phyloP scores from a whole-genome alignment of 2,329 filamentous ascomycete genomes.

The Clathrospora elynae region DNA sequence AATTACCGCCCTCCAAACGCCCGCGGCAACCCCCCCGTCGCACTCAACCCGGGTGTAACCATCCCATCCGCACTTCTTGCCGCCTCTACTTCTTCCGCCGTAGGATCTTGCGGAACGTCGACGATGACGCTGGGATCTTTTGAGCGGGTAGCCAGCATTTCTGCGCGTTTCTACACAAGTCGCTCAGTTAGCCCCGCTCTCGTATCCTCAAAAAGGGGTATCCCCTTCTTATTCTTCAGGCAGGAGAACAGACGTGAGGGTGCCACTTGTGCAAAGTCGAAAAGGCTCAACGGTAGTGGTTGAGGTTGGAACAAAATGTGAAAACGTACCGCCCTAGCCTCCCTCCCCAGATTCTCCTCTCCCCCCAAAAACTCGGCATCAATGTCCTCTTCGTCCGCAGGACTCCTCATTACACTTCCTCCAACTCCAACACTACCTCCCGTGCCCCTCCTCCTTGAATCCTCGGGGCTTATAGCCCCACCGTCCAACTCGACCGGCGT shows the following conservation, averaged over 20 bases:
- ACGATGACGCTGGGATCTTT: slow-evolving; percentile 54
- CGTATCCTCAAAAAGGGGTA: background rate
- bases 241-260: too few species aligned
- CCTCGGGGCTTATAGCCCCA: slow-evolving; percentile 28
- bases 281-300: background rate
- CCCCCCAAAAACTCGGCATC: slow-evolving; percentile 39
- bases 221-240: too few species aligned
- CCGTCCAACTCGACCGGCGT: slow-evolving; percentile 54
- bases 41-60: slow-evolving; percentile 17
- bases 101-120: slow-evolving; percentile 52
- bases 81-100: slow-evolving; percentile 52
- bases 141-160: slow-evolving; percentile 45
- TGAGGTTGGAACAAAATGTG: background rate
- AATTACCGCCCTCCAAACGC: too few species aligned
- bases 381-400: slow-evolving; percentile 36
- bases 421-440: slow-evolving; percentile 2
- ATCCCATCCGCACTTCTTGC: slow-evolving; percentile 30
- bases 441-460: slow-evolving; percentile 28
- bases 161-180: slow-evolving; percentile 45
- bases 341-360: slow-evolving; percentile 22
- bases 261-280: too few species aligned
- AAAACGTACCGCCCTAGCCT: slow-evolving; percentile 33
- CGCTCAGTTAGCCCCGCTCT: background rate
- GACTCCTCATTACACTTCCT: slow-evolving; percentile 12
- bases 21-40: too few species aligned